Evolutionary conservation across 148 eudicot genomes (phyloP).

Genomic region (Camellia japonica): DNA sequence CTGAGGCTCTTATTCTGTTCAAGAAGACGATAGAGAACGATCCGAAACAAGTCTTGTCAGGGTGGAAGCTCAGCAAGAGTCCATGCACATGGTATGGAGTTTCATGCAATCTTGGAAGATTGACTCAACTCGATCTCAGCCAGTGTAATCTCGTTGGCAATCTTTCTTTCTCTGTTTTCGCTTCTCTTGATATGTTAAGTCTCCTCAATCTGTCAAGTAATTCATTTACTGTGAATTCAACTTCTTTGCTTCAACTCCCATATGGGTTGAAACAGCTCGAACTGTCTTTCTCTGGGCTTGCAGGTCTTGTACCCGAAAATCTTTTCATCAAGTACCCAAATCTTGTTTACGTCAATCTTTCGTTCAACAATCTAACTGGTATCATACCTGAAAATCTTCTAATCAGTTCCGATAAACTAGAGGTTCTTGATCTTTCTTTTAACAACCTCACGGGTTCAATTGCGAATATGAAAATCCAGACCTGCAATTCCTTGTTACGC

Average conservation of each 20-base stretch:
- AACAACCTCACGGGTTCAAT: constrained; percentile 51
- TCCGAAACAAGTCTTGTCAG: constrained; percentile 46
- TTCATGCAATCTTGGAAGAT: constrained; percentile 58
- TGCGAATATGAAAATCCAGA: constrained; percentile 32
- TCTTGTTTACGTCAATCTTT: constrained; percentile 56
- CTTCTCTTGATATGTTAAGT: constrained; percentile 56
- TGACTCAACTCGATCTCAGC: constrained; percentile 63
- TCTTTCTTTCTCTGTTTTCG: constrained; percentile 49
- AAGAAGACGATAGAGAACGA: constrained; percentile 68
- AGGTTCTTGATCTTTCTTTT: constrained; percentile 60
- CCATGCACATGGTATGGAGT: constrained; percentile 76
- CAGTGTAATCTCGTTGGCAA: constrained; percentile 53
- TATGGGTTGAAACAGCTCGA: constrained; percentile 45
- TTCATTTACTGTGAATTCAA: constrained; percentile 50
- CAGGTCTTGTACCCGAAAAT: constrained; percentile 54
- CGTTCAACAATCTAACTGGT: constrained; percentile 67
- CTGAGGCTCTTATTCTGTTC: constrained; percentile 54
- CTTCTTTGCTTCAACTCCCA: constrained; percentile 68
- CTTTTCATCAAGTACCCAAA: constrained; percentile 44
- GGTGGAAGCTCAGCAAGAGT: constrained; percentile 47
- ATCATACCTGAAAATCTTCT: constrained; percentile 43
- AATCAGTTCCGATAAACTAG: constrained; percentile 36
- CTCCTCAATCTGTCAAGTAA: constrained; percentile 67
- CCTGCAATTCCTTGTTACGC: constrained; percentile 35
- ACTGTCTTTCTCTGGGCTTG: constrained; percentile 51